Evolutionary conservation across 2,329 filamentous ascomycete species (phyloP), one percentile per base, ranked within the genome.

Genomic region (Triangularia setosa): DNA sequence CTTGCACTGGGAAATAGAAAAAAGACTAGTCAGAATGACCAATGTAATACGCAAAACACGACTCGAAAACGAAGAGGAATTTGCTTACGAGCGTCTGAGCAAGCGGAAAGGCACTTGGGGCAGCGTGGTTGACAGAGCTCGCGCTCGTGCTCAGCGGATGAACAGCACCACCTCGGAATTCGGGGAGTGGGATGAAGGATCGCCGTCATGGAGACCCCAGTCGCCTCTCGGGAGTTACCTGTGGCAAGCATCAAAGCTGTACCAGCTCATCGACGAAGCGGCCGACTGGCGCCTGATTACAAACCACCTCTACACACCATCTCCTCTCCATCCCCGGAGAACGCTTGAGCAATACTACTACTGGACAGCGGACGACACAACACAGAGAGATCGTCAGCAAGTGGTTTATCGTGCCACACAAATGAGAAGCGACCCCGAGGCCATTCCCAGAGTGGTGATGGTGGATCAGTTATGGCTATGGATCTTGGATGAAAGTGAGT

Each of bases 261-360:
- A 65, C 28, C 65, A 69, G 23, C 64, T 70, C n/a, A 70, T 70
- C 53, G 68, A 70, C 60, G 68, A 70, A 52, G 68, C 68, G 11
- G 68, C 68, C 11, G 68, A 70, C 61, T 70, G 65, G 67, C 61
- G 65, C 14, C 56, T 70, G 4, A 68, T 70, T 16, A 65, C 44
- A 8, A 67, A 74, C 18, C 71, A 73, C 33, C 66, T 73, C 8
- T 69, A 69, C 61, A 65, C 65, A 1, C 57, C 68, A 7, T 69
- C 72, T 0, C 74, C 66, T 62, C 71, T 69, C 1, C 75, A 78
- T 62, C 69, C 74, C 7, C 67, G 76, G 16, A 68, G 76, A 2
- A 78, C 76, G 0, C 67, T 78, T 7, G 76, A 78, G 61, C 76
- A 78, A 64, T 76, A 72, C 28, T 77, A 75, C 67, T 77, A 74